These are phyloP conservation scores for Colletotrichum paranaense DNA, from an alignment of 2,329 filamentous ascomycete genomes.

Conservation along the genomic window DNA sequence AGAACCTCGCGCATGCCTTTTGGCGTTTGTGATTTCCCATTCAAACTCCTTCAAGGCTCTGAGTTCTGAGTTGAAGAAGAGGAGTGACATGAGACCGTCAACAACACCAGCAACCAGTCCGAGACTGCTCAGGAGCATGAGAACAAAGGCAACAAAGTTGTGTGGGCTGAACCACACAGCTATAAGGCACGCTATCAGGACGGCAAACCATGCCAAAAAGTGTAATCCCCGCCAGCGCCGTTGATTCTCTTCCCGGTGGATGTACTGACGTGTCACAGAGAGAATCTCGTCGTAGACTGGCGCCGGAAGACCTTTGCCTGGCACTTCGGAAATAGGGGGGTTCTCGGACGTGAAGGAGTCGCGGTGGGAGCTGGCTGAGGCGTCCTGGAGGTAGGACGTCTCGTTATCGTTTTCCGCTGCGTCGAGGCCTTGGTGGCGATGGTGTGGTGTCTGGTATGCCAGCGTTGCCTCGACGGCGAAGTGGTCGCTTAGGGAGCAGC, in stretches of 20 bases:
- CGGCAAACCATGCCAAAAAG: conserved; percentile 74
- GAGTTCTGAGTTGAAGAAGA: conserved; percentile 89
- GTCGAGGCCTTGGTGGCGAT: conserved; percentile 12
- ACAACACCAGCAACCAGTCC: conserved; percentile 80
- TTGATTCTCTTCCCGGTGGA: conserved; percentile 76
- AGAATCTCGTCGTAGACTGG: conserved; percentile 74
- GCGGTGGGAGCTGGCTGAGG: conserved; percentile 43
- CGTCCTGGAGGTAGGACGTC: conserved; percentile 53
- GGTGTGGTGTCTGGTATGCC: conserved; percentile 53
- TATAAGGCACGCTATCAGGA: conserved; percentile 80
- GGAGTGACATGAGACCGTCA: conserved; percentile 85
- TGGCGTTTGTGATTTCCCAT: conserved; percentile 87
- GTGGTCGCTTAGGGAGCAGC: conserved; percentile 93
- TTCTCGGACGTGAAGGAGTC: conserved; percentile 39
- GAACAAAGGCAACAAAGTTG: conserved; percentile 82
- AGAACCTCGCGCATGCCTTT: conserved; percentile 39
- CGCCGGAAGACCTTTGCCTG: conserved; percentile 36
- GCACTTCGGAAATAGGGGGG: conserved; percentile 41
- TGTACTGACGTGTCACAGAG: conserved; percentile 75
- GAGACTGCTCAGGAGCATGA: conserved; percentile 84
- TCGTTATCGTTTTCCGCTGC: conserved; percentile 38
- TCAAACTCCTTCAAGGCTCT: conserved; percentile 89
- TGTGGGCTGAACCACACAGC: conserved; percentile 87
- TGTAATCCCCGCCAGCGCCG: conserved; percentile 78
- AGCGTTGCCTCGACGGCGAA: conserved; percentile 91